A percentile compares a stretch with the other conserved stretches of the same genome.
Evolutionary conservation across 1,284 basidiomycete species (phyloP).

Genomic region (Cutaneotrichosporon sp.): DNA sequence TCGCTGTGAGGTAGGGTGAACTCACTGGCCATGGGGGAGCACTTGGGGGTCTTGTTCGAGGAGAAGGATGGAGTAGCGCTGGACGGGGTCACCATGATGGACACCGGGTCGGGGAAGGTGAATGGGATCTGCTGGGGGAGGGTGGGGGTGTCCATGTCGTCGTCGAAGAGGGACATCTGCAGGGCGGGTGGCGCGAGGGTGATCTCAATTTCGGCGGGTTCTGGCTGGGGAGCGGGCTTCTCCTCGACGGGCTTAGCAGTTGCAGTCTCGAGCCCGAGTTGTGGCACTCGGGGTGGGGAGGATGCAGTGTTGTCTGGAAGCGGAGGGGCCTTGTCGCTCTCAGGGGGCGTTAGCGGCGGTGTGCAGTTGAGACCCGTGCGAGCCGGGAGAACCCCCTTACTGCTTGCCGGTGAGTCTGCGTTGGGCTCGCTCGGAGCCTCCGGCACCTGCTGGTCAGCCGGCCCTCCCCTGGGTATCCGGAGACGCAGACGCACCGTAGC

Average conservation of each 20-base stretch:
- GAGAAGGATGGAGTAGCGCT: not conserved
- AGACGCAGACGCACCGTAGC: not conserved
- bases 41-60: not conserved
- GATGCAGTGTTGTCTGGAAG: not conserved
- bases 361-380: not conserved
- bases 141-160: not conserved
- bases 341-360: constrained; percentile 3
- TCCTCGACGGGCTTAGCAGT: not conserved
- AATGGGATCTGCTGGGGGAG: not conserved
- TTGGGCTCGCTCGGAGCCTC: not conserved
- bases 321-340: not conserved
- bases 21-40: not conserved
- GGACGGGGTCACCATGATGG: not conserved
- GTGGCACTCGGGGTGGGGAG: not conserved
- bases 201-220: not conserved
- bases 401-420: too few relatives aligned
- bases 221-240: not conserved
- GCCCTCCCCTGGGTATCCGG: not conserved
- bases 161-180: constrained; percentile 1
- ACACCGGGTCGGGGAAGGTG: constrained; percentile 1
- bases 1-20: not conserved
- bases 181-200: not conserved
- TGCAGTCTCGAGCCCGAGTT: not conserved
- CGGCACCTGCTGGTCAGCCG: not conserved
- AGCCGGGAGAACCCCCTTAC: too few relatives aligned